These are phyloP conservation scores for Haplosporangium gracile DNA, from an alignment of 192 early-diverging fungal species.

Conservation along the genomic window DNA sequence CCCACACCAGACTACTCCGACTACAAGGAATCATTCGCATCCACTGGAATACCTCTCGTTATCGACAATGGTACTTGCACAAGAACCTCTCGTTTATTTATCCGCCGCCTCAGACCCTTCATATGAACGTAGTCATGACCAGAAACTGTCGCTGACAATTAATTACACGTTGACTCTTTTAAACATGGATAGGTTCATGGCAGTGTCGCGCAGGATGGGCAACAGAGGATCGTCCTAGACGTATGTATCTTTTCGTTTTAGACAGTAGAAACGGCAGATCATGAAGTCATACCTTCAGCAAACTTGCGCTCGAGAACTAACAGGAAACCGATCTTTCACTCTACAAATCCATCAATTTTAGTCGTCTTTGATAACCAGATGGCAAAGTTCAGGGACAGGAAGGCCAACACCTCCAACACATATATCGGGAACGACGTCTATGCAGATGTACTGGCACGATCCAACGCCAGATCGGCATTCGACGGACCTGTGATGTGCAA, in stretches of 20 bases:
- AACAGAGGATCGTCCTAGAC: constrained; percentile 65
- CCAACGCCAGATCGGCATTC: constrained; percentile 73
- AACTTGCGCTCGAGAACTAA: neutral
- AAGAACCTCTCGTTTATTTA: neutral
- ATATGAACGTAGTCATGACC: too few relatives aligned
- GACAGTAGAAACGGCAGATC: neutral
- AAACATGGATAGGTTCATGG: constrained; percentile 67
- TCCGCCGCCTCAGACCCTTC: neutral
- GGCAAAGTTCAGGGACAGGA: constrained; percentile 74
- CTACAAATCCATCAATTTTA: constrained; percentile 17
- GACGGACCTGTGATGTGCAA: constrained; percentile 78
- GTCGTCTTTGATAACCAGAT: constrained; percentile 82
- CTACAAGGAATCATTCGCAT: constrained; percentile 44
- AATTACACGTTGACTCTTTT: neutral
- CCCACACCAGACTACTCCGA: constrained; percentile 50
- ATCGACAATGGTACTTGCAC: constrained; percentile 57
- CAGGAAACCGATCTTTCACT: neutral
- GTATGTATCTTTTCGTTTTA: constrained; percentile 51
- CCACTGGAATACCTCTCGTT: constrained; percentile 49
- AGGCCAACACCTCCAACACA: constrained; percentile 56
- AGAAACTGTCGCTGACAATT: neutral
- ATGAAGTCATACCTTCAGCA: too few relatives aligned
- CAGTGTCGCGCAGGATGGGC: constrained; percentile 90
- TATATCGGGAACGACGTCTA: constrained; percentile 80
- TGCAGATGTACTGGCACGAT: constrained; percentile 62